Evolutionary conservation across 129 eudicot genomes (phyloP).

Genomic region (Sambucus nigra): DNA sequence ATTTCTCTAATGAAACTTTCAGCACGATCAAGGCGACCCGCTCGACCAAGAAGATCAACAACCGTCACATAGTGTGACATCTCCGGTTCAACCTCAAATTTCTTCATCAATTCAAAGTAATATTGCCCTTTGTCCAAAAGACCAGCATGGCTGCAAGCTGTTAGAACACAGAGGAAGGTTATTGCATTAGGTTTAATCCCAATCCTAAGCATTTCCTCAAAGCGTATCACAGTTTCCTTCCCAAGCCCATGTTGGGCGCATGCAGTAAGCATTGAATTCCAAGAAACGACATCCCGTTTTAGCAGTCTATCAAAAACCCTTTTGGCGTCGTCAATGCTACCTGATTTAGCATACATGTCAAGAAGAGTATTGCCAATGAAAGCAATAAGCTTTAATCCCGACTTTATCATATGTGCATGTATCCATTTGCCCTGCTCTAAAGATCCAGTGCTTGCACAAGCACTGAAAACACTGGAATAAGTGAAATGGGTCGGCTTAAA

Average conservation of each 20-base stretch:
- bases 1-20: slow-evolving; percentile 34
- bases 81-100: slow-evolving; percentile 38
- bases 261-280: slow-evolving; percentile 80
- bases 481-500: slow-evolving; percentile 55
- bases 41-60: slow-evolving; percentile 79
- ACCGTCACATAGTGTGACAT: slow-evolving; percentile 52
- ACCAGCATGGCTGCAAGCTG: slow-evolving; percentile 81
- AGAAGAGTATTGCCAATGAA: slow-evolving; percentile 71
- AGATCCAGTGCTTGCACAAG: slow-evolving; percentile 63
- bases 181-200: slow-evolving; percentile 58
- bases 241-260: slow-evolving; percentile 83
- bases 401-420: slow-evolving; percentile 61
- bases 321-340: slow-evolving; percentile 64
- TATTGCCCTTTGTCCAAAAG: slow-evolving; percentile 55
- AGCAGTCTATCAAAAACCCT: slow-evolving; percentile 48
- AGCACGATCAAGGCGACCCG: slow-evolving; percentile 55
- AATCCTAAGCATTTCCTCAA: slow-evolving; percentile 45
- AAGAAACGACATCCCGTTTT: slow-evolving; percentile 52
- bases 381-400: slow-evolving; percentile 52
- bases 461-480: slow-evolving; percentile 55
- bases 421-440: slow-evolving; percentile 84
- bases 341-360: slow-evolving; percentile 79
- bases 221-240: slow-evolving; percentile 40
- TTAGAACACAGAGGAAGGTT: slow-evolving; percentile 53
- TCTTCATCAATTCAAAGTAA: slow-evolving; percentile 62